These are phyloP conservation scores for Malus sieversii DNA, from an alignment of 306 rosid species.

Conservation along the genomic window DNA sequence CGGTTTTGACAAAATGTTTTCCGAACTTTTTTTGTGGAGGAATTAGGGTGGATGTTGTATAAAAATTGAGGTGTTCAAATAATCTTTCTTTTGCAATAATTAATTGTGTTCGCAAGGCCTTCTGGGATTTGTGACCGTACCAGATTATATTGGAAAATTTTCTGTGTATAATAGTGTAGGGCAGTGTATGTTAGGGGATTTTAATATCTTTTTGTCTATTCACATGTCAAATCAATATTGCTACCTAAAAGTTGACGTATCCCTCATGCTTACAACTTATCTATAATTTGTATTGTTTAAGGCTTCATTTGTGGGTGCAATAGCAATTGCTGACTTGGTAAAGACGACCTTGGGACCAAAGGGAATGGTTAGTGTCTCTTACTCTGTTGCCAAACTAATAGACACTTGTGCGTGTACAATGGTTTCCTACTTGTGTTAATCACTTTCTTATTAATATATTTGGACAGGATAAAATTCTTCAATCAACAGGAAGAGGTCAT, in stretches of 20 bases:
- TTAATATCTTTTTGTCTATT: neutral
- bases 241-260: neutral
- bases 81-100: neutral
- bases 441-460: conserved; percentile 2
- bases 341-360: conserved; percentile 96
- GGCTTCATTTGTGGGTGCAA: conserved; percentile 95
- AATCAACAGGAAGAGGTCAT: conserved; percentile 92
- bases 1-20: neutral
- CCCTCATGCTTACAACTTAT: neutral
- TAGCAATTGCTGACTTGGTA: conserved; percentile 94
- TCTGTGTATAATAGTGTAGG: neutral
- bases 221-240: neutral
- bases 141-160: neutral
- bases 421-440: neutral
- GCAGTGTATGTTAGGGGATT: no score
- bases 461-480: conserved; percentile 85
- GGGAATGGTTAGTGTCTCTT: conserved; percentile 64
- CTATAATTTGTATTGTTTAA: conserved; percentile 4
- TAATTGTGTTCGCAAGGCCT: neutral
- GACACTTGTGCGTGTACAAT: neutral
- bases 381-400: neutral
- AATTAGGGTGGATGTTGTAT: neutral
- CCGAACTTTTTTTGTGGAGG: neutral
- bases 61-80: neutral
- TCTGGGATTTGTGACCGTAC: neutral